Conservation (phyloP, 768 basidiomycete species). For the Mycena venus region DNA sequence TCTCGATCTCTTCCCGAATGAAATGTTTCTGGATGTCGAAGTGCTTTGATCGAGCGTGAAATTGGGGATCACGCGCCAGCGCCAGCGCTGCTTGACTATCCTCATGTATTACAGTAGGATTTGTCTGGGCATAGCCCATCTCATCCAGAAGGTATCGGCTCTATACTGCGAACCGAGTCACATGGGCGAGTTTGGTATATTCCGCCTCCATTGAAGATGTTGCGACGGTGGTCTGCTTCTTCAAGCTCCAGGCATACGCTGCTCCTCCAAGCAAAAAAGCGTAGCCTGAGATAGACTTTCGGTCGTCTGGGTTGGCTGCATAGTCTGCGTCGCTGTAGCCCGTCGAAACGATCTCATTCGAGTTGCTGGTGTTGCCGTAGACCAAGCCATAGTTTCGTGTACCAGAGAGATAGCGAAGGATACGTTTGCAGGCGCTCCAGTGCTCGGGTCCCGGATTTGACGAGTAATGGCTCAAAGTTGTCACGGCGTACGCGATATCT, state of each 20-base stretch:
- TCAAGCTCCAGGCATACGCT: constrained; percentile 25
- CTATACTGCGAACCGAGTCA: too few species aligned
- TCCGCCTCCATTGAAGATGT: constrained; percentile 37
- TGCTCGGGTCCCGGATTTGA: constrained; percentile 40
- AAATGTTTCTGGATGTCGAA: too few species aligned
- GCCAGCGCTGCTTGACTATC: too few species aligned
- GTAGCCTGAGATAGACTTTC: constrained; percentile 27
- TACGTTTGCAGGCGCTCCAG: constrained; percentile 48
- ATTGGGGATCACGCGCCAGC: too few species aligned
- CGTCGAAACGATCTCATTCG: background rate
- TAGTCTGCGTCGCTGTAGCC: constrained; percentile 26
- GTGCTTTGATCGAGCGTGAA: too few species aligned
- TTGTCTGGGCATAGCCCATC: too few species aligned
- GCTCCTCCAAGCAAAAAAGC: constrained; percentile 25
- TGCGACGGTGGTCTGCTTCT: constrained; percentile 42
- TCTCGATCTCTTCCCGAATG: too few species aligned
- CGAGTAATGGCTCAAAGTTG: constrained; percentile 31
- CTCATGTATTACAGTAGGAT: too few species aligned
- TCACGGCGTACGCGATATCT: too few species aligned
- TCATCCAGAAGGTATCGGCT: too few species aligned
- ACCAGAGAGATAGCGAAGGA: constrained; percentile 48
- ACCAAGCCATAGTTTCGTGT: constrained; percentile 31
- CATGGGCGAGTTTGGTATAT: constrained; percentile 42
- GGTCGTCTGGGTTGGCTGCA: constrained; percentile 14
- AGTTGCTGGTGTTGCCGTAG: constrained; percentile 5